These are phyloP conservation scores for Collybia mongolica DNA, from an alignment of 768 basidiomycete species.

Conservation along the genomic window DNA sequence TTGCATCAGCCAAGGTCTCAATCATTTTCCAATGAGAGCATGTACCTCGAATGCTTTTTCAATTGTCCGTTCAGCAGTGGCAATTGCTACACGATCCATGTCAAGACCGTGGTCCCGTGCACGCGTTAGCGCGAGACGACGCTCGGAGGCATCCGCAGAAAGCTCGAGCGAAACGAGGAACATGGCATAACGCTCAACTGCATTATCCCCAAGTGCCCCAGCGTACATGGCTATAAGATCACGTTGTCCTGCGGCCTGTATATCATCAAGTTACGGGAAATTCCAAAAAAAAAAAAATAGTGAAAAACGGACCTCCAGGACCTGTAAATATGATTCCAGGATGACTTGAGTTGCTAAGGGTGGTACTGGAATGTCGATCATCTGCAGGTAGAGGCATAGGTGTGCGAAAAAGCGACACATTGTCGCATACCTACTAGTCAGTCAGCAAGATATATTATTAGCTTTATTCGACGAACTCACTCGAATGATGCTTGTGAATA, in stretches of 20 bases:
- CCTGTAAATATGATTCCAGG: constrained; percentile 83
- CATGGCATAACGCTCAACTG: constrained; percentile 87
- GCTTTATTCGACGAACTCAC: constrained; percentile 36
- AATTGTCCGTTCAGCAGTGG: constrained; percentile 76
- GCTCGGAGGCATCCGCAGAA: constrained; percentile 58
- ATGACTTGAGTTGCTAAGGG: constrained; percentile 77
- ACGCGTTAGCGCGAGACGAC: constrained; percentile 66
- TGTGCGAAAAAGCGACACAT: constrained; percentile 93
- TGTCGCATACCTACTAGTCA: constrained; percentile 51
- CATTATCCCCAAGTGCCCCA: constrained; percentile 85
- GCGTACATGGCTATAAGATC: constrained; percentile 94
- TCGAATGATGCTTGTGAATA: constrained; percentile 51
- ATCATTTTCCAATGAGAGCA: constrained; percentile 1
- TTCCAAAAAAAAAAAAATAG: neutral
- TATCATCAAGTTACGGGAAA: neutral
- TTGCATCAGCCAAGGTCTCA: constrained; percentile 6
- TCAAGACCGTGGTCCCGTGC: constrained; percentile 87
- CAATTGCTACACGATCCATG: constrained; percentile 73
- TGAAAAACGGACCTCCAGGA: constrained; percentile 65
- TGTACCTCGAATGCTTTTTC: constrained; percentile 66
- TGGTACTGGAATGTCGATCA: constrained; percentile 75
- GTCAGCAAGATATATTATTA: constrained; percentile 3
- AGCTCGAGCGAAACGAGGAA: constrained; percentile 82
- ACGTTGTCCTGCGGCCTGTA: constrained; percentile 72
- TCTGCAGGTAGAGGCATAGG: constrained; percentile 82